Conservation (phyloP, 1,284 basidiomycete genomes). For the Marasmius oreades region DNA sequence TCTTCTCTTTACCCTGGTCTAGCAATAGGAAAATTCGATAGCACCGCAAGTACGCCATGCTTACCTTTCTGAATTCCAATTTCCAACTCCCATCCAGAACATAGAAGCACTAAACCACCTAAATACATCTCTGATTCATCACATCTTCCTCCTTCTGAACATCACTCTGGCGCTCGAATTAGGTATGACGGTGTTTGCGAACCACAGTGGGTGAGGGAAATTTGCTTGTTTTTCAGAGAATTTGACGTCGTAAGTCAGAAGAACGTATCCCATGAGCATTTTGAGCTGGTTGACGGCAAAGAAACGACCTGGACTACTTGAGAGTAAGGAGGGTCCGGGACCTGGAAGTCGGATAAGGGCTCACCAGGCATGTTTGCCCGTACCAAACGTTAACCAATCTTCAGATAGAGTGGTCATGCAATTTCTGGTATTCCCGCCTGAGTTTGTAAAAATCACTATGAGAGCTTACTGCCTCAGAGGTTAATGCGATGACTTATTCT, state of each 20-base stretch:
- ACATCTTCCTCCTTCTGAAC: not conserved
- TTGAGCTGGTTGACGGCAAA: not conserved
- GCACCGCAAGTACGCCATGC: too few species aligned
- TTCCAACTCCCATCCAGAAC: too few species aligned
- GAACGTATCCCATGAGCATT: not conserved
- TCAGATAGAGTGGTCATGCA: not conserved
- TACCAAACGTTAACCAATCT: not conserved
- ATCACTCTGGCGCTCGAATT: not conserved
- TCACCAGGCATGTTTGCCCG: not conserved
- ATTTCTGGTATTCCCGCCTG: not conserved
- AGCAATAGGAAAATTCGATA: too few species aligned
- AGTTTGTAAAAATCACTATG: slow-evolving; percentile 8
- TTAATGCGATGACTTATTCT: not conserved
- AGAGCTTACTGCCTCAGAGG: slow-evolving; percentile 6
- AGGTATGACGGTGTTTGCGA: not conserved
- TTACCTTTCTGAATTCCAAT: too few species aligned
- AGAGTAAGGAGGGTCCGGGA: not conserved
- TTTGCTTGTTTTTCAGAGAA: not conserved
- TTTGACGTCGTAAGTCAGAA: not conserved
- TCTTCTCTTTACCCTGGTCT: too few species aligned
- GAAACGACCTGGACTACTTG: not conserved
- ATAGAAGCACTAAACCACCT: too few species aligned
- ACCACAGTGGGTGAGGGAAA: not conserved
- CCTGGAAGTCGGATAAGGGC: not conserved
- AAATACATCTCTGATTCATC: too few species aligned